These are phyloP conservation scores for Trichoderma virens DNA, from an alignment of 495 filamentous ascomycete species.

Conservation along the genomic window DNA sequence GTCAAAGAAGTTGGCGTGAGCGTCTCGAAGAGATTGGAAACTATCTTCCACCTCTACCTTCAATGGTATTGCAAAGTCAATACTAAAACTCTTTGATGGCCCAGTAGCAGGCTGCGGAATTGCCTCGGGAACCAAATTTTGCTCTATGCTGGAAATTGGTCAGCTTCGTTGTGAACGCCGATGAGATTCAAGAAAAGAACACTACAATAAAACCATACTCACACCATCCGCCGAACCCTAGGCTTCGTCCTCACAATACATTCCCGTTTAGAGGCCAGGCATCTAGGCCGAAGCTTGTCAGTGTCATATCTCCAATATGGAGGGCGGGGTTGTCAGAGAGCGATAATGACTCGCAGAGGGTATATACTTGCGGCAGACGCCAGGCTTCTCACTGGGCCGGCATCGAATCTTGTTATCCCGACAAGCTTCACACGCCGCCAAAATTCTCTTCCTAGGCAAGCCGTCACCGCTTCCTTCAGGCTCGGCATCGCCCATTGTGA, in stretches of 20 bases:
- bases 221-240: conserved; percentile 31
- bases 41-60: conserved; percentile 23
- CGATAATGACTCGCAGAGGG: not conserved
- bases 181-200: not conserved
- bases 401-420: conserved; percentile 39
- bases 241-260: conserved; percentile 41
- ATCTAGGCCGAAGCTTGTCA: conserved; percentile 21
- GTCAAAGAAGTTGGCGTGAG: conserved; percentile 30
- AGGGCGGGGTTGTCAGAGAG: not conserved
- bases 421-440: conserved; percentile 41
- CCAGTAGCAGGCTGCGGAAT: conserved; percentile 25
- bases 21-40: conserved; percentile 28
- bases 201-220: conserved; percentile 10
- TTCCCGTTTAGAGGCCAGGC: conserved; percentile 40
- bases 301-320: not conserved
- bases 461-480: too few relatives aligned
- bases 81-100: conserved; percentile 42
- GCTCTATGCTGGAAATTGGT: not conserved
- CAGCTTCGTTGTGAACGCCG: conserved; percentile 10
- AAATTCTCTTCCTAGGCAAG: conserved; percentile 21
- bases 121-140: conserved; percentile 16
- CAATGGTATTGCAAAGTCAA: conserved; percentile 37
- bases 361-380: conserved; percentile 38
- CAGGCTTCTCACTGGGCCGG: conserved; percentile 31
- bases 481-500: not conserved